Percentiles rank a stretch among this genome's conserved stretches.
Evolutionary conservation across 257 asterid species (phyloP).

Genomic region (Lithospermum erythrorhizon): DNA sequence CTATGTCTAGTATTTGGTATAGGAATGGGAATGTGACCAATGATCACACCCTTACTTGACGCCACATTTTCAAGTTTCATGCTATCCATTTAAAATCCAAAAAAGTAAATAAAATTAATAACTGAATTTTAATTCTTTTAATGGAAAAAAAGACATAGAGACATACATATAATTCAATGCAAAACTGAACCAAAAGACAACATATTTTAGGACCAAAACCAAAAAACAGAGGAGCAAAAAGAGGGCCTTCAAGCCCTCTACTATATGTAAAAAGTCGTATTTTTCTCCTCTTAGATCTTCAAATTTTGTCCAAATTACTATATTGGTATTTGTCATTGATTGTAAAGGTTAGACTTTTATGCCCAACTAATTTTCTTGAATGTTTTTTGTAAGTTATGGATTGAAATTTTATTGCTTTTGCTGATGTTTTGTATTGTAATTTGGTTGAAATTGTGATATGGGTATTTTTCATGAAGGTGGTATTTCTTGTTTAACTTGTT

Average conservation of each 20-base stretch:
- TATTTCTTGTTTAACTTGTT: conserved; percentile 9
- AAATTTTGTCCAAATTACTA: conserved; percentile 18
- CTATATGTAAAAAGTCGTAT: conserved; percentile 19
- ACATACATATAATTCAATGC: conserved; percentile 19
- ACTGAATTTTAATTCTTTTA: background rate
- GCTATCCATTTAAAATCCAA: background rate
- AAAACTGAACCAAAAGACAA: conserved; percentile 42
- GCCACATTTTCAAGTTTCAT: background rate
- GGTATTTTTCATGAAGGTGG: conserved; percentile 17
- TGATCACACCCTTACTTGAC: no score
- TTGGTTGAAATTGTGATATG: conserved; percentile 13
- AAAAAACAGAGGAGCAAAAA: conserved; percentile 34
- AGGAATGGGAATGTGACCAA: no score
- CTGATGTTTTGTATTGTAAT: no score
- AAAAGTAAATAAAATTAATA: no score
- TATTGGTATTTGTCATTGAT: conserved; percentile 6
- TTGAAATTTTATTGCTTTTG: no score
- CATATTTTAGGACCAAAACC: conserved; percentile 35
- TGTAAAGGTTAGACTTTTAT: no score
- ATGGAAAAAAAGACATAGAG: no score
- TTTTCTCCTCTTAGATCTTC: conserved; percentile 76
- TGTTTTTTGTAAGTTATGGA: no score
- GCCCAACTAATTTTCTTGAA: no score
- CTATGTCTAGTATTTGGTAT: no score
- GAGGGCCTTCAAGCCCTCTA: conserved; percentile 66